Conservation (phyloP, 257 asterid species). For the Echium plantagineum region DNA sequence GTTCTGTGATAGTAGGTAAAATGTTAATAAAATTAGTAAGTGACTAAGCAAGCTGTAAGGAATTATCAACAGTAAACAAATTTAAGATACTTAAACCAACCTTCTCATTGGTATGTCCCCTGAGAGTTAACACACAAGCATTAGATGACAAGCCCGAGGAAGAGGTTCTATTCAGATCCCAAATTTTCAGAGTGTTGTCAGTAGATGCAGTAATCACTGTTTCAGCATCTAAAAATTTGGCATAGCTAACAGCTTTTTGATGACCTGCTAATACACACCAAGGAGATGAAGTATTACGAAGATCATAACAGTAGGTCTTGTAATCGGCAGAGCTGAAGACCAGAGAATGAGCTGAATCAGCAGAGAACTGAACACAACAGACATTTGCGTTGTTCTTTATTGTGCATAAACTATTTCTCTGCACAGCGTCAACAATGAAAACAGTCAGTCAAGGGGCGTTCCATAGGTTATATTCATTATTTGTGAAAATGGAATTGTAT, state of each 20-base stretch:
- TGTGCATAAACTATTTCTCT: conserved; percentile 81
- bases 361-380: conserved; percentile 84
- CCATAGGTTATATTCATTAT: background rate
- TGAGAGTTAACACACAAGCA: conserved; percentile 69
- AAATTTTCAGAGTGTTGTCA: conserved; percentile 80
- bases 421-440: conserved; percentile 26
- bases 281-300: conserved; percentile 63
- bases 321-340: conserved; percentile 86
- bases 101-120: conserved; percentile 93
- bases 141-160: conserved; percentile 51
- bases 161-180: conserved; percentile 83
- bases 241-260: conserved; percentile 79
- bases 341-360: conserved; percentile 55
- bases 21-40: conserved; percentile 12
- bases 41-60: background rate
- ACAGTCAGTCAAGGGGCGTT: background rate
- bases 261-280: conserved; percentile 93
- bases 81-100: conserved; percentile 23
- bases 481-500: background rate
- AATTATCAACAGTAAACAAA: background rate
- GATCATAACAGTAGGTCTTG: conserved; percentile 80
- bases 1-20: conserved; percentile 47
- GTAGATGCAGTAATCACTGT: conserved; percentile 87
- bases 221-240: conserved; percentile 64
- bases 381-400: conserved; percentile 81